phyloP scores from a whole-genome alignment of 2,329 filamentous ascomycete genomes.

The Pyrenochaeta sp. region DNA sequence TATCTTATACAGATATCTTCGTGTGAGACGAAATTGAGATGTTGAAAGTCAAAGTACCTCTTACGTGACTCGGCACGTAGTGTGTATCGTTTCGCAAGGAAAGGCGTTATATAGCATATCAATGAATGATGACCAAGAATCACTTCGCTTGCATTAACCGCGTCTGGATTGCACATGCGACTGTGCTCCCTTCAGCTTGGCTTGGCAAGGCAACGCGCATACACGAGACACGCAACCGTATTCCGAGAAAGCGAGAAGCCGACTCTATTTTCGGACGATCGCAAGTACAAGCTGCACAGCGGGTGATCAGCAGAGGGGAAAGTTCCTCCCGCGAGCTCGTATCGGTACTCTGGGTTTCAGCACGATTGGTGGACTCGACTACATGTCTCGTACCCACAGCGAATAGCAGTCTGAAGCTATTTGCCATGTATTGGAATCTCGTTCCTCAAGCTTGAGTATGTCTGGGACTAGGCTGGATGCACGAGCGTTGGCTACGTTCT shows the following conservation, averaged over 20 bases:
- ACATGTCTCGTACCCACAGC: not conserved
- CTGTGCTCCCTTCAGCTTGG: not conserved
- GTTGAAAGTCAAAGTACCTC: too few species aligned
- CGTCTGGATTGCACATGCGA: too few species aligned
- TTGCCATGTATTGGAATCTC: not conserved
- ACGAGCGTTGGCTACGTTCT: not conserved
- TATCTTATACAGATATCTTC: too few species aligned
- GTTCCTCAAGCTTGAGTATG: not conserved
- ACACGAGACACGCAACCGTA: not conserved
- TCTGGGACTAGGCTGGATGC: not conserved
- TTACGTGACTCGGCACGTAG: too few species aligned
- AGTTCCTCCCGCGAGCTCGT: not conserved
- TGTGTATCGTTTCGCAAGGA: too few species aligned
- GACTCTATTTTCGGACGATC: not conserved
- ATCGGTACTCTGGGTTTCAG: not conserved
- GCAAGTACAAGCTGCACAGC: not conserved
- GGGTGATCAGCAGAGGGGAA: not conserved
- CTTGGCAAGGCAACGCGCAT: not conserved
- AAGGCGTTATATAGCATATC: too few species aligned
- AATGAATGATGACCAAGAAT: too few species aligned
- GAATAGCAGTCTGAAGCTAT: not conserved
- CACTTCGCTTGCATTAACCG: too few species aligned
- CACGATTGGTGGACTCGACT: not conserved
- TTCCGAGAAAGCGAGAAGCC: not conserved
- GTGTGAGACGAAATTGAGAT: too few species aligned